Evolutionary conservation across 768 basidiomycete species (phyloP).

Genomic region (Tubosaeta brunneosetosa): DNA sequence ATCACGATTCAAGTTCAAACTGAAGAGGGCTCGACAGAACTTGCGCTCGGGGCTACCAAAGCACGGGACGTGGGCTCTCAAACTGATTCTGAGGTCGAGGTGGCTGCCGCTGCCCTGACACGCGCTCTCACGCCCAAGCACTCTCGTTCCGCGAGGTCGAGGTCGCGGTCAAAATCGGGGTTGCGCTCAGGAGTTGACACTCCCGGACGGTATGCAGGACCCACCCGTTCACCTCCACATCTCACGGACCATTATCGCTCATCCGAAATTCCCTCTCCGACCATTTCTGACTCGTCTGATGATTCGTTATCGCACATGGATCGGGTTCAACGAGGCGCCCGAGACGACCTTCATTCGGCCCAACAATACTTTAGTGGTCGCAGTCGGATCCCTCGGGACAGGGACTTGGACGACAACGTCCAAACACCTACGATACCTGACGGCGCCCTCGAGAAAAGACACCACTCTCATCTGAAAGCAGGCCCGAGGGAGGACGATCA

Average conservation of each 20-base stretch:
- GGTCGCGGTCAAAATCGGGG: conserved; percentile 36
- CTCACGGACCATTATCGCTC: conserved; percentile 15
- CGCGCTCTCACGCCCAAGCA: conserved; percentile 29
- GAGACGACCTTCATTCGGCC: conserved; percentile 48
- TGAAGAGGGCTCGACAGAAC: conserved; percentile 13
- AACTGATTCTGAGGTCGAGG: conserved; percentile 27
- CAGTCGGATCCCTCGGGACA: conserved; percentile 57
- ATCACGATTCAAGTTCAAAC: conserved; percentile 3
- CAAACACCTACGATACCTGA: conserved; percentile 60
- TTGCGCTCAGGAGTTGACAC: conserved; percentile 58
- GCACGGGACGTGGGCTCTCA: conserved; percentile 23
- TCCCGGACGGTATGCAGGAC: conserved; percentile 54
- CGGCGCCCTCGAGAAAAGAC: conserved; percentile 12
- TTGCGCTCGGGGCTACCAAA: conserved; percentile 25
- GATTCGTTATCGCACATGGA: conserved; percentile 33
- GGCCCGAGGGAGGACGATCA: conserved; percentile 20
- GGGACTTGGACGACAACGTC: conserved; percentile 53
- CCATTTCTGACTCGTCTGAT: conserved; percentile 38
- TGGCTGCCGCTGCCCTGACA: conserved; percentile 31
- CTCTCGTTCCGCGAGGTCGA: conserved; percentile 23
- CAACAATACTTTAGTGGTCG: conserved; percentile 38
- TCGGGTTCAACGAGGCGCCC: conserved; percentile 41
- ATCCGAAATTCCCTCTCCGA: conserved; percentile 29
- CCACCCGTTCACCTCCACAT: conserved; percentile 45
- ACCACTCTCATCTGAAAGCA: conserved; percentile 7